These are phyloP conservation scores for Zostera marina DNA, from an alignment of 116 monocot genomes.

Conservation along the genomic window DNA sequence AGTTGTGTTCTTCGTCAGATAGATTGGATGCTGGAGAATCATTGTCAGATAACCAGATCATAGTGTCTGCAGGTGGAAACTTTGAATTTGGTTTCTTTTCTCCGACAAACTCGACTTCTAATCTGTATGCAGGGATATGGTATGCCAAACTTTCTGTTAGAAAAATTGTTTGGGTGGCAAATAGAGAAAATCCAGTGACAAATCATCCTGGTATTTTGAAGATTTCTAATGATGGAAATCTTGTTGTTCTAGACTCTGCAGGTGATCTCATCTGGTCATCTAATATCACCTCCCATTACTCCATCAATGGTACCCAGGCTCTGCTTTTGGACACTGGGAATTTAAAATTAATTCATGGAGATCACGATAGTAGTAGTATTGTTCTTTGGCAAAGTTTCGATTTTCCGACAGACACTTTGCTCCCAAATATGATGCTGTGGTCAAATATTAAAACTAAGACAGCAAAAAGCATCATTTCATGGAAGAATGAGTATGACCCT, in stretches of 20 bases:
- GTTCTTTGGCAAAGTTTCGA: slow-evolving; percentile 10
- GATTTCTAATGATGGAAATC: neutral
- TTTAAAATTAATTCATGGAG: neutral
- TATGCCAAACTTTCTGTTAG: neutral
- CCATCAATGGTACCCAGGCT: neutral
- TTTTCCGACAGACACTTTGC: slow-evolving; percentile 6
- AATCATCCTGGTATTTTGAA: neutral
- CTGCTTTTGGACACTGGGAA: slow-evolving; percentile 9
- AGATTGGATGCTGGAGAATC: slow-evolving; percentile 12
- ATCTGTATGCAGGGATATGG: slow-evolving; percentile 9
- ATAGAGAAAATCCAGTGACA: slow-evolving; percentile 1
- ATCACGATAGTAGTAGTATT: no score
- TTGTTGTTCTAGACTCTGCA: neutral
- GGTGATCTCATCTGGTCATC: slow-evolving; percentile 2
- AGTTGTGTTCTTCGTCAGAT: slow-evolving; percentile 2
- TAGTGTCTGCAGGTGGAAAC: slow-evolving; percentile 6
- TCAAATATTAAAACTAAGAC: slow-evolving; percentile 1
- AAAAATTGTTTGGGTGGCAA: slow-evolving; percentile 10
- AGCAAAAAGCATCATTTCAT: neutral
- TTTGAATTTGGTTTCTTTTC: slow-evolving; percentile 10
- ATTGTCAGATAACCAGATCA: slow-evolving; percentile 11
- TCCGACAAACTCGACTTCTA: neutral
- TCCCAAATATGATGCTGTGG: slow-evolving; percentile 2
- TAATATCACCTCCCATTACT: neutral
- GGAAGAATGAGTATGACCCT: slow-evolving; percentile 4